These are phyloP conservation scores for Exophiala mesophila DNA, from an alignment of 2,329 filamentous ascomycete genomes.

Conservation along the genomic window DNA sequence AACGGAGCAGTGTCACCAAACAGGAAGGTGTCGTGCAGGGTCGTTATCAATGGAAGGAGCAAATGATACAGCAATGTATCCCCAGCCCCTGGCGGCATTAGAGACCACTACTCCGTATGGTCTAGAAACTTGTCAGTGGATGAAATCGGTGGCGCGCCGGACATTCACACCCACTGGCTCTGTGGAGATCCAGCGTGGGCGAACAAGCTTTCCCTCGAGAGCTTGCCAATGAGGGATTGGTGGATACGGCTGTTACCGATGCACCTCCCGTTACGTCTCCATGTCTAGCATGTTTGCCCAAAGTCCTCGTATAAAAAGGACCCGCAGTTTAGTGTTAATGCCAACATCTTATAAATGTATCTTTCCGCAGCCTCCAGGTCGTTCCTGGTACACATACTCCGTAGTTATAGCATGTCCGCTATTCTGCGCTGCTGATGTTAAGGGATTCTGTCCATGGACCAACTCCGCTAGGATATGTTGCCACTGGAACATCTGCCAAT, in stretches of 20 bases:
- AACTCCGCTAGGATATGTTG: too few species aligned
- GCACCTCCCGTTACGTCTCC: background rate
- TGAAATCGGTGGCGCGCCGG: constrained; percentile 7
- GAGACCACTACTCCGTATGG: background rate
- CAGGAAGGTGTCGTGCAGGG: constrained; percentile 14
- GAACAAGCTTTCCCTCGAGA: background rate
- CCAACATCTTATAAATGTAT: too few species aligned
- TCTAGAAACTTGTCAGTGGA: background rate
- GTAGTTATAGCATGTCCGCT: too few species aligned
- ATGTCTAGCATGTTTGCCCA: background rate
- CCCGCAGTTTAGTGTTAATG: too few species aligned
- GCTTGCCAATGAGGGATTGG: too few species aligned
- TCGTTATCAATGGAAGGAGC: constrained; percentile 10
- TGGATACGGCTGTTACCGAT: too few species aligned
- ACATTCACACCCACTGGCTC: background rate
- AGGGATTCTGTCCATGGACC: too few species aligned
- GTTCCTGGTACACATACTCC: background rate
- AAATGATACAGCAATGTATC: constrained; percentile 12
- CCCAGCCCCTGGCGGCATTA: constrained; percentile 16
- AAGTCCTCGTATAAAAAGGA: background rate
- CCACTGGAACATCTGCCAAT: too few species aligned
- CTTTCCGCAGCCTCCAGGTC: too few species aligned
- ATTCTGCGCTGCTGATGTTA: too few species aligned
- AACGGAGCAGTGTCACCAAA: constrained; percentile 10
- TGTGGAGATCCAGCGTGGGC: background rate